phyloP scores from a whole-genome alignment of 768 basidiomycete species.

The Lactarius evosmus region DNA sequence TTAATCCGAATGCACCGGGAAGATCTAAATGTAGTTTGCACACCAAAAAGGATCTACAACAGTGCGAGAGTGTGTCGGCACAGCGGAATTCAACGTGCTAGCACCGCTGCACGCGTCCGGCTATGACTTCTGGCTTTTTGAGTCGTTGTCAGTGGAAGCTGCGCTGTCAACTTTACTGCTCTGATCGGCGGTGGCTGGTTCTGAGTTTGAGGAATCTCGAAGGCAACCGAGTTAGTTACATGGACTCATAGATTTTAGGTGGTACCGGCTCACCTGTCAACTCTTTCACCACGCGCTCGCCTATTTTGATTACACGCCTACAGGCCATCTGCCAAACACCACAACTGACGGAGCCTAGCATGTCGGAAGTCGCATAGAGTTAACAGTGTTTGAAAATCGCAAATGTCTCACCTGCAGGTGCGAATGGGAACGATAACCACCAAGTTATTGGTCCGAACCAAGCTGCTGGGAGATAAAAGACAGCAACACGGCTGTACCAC shows the following conservation, averaged over 20 bases:
- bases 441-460: conserved; percentile 90
- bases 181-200: background rate
- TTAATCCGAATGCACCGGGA: background rate
- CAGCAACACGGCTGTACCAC: conserved; percentile 87
- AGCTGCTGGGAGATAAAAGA: conserved; percentile 87
- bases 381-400: conserved; percentile 6
- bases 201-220: conserved; percentile 2
- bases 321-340: conserved; percentile 96
- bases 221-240: background rate
- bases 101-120: background rate
- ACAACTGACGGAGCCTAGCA: conserved; percentile 83
- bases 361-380: background rate
- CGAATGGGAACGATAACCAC: conserved; percentile 89
- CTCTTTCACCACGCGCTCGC: conserved; percentile 46
- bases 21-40: background rate
- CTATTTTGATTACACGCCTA: conserved; percentile 74
- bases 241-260: background rate
- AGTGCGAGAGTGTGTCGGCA: background rate
- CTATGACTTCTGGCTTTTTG: conserved; percentile 1
- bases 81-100: background rate
- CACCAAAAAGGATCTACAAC: background rate
- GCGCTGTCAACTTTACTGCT: background rate
- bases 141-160: background rate
- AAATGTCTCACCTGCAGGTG: conserved; percentile 65
- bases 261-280: conserved; percentile 15